phyloP scores from a whole-genome alignment of 495 filamentous ascomycete species.

The Glutinoglossum americanum region DNA sequence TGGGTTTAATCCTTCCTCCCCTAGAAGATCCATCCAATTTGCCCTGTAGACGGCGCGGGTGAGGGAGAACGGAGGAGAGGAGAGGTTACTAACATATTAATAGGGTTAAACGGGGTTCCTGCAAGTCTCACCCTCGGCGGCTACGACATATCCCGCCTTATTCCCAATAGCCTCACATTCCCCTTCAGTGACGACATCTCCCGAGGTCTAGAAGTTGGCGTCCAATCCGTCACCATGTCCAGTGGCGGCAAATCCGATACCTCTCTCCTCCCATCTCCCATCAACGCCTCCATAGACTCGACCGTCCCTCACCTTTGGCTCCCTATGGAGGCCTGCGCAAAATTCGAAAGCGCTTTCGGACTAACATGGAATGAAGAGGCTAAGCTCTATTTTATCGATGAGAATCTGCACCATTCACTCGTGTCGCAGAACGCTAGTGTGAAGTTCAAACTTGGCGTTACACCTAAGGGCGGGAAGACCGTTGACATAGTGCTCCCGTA shows the following conservation, averaged over 20 bases:
- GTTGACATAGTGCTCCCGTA: slow-evolving; percentile 31
- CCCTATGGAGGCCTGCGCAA: slow-evolving; percentile 27
- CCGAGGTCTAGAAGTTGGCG: slow-evolving; percentile 30
- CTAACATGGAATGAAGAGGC: slow-evolving; percentile 23
- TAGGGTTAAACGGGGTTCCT: slow-evolving; percentile 15
- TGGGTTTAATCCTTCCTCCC: neutral
- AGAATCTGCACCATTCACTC: slow-evolving; percentile 20
- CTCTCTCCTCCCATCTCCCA: slow-evolving; percentile 17
- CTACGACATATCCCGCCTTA: slow-evolving; percentile 37
- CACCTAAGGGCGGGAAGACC: slow-evolving; percentile 15
- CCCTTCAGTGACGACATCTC: slow-evolving; percentile 24
- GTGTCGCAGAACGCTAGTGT: slow-evolving; percentile 26
- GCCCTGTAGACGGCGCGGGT: no score
- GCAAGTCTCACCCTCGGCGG: slow-evolving; percentile 41
- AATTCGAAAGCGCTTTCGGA: slow-evolving; percentile 30
- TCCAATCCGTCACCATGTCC: slow-evolving; percentile 26
- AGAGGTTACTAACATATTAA: neutral
- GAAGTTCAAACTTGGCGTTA: slow-evolving; percentile 25
- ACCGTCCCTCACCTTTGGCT: slow-evolving; percentile 33
- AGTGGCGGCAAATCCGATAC: slow-evolving; percentile 21
- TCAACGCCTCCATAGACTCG: slow-evolving; percentile 26
- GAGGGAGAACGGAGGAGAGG: neutral
- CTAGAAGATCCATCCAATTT: no score
- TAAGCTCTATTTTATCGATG: slow-evolving; percentile 28
- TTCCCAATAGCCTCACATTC: slow-evolving; percentile 30